Evolutionary conservation across 2,329 filamentous ascomycete species (phyloP), one percentile per base, ranked within the genome.

Genomic region (Albophoma yamanashiensis): DNA sequence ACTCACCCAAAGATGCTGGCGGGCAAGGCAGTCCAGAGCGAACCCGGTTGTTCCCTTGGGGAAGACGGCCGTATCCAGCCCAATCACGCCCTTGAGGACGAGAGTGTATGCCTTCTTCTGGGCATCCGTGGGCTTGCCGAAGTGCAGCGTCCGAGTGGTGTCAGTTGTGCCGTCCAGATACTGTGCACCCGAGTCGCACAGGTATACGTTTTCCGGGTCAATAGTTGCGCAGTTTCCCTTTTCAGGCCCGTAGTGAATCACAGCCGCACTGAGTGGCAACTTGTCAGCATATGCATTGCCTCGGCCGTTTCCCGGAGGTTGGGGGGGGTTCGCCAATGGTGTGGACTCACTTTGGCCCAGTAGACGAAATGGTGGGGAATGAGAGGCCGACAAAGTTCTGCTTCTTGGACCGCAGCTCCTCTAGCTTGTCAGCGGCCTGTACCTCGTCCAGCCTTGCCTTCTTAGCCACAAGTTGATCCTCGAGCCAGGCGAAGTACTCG

Each of bases 171-270:
- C 94, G 71, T 99, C 94, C 3, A 89, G 80, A 69, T 93, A 99
- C 73, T 99, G 94, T n/a, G 90, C 94, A 27, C 94, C 94, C 27
- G 94, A 97, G 74, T 99, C 94, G 71, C 94, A 99, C 3, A 99
- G 84, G 69, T 99, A 99, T 61, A 99, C 85, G 17, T 87, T 86
- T 8, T 86, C 85, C 0, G 91, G 91, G 66, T 99, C 91, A 66
- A 99, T 91, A 36, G 83, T 78, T 11, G 92, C 84, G 74, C 93
- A 97, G 63, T 81, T 88, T 25, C 89, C 91, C 59, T 83, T 85
- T 70, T 96, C 90, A 0, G 94, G 92, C 66, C 89, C 89, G 78
- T 99, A 99, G 72, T 99, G 94, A 61, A 99, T 99, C 15, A 99
- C 84, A 6, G 94, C 94, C 61, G 92, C 94, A 71, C 94, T 96